Percentiles rank a stretch among this genome's conserved stretches.
These are phyloP conservation scores for Bryoglossum gracile DNA, from an alignment of 495 filamentous ascomycete genomes.

Conservation along the genomic window DNA sequence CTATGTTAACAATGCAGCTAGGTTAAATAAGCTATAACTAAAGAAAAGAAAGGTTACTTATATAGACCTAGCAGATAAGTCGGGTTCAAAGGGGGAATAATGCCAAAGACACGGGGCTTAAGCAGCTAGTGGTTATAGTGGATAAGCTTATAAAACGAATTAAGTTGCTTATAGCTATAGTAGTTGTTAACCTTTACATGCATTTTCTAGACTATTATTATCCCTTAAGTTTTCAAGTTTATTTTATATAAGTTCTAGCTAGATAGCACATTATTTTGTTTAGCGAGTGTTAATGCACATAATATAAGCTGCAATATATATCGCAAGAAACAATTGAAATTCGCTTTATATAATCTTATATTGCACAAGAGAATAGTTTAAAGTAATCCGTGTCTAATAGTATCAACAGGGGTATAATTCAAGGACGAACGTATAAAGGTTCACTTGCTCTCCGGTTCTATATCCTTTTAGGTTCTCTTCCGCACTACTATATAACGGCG, in stretches of 20 bases:
- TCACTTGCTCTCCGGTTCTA: too few species aligned
- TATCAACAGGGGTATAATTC: too few species aligned
- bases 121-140: too few species aligned
- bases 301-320: constrained; percentile 11
- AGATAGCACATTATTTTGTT: constrained; percentile 13
- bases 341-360: constrained; percentile 12
- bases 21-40: too few species aligned
- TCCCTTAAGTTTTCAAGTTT: constrained; percentile 8
- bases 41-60: constrained; percentile 2
- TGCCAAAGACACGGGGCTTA: too few species aligned
- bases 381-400: too few species aligned
- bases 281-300: constrained; percentile 4
- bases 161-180: constrained; percentile 1
- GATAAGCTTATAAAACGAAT: constrained; percentile 10
- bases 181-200: constrained; percentile 10
- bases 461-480: too few species aligned
- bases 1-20: constrained; percentile 12
- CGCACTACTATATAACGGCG: too few species aligned
- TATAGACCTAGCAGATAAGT: too few species aligned
- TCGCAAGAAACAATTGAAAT: constrained; percentile 10
- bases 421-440: too few species aligned
- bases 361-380: too few species aligned
- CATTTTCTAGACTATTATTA: constrained; percentile 14
- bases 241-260: constrained; percentile 13
- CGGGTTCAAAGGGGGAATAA: too few species aligned